Evolutionary conservation across 2,329 filamentous ascomycete species (phyloP), one percentile per base, ranked within the genome.

Genomic region (Fulvia fulva): DNA sequence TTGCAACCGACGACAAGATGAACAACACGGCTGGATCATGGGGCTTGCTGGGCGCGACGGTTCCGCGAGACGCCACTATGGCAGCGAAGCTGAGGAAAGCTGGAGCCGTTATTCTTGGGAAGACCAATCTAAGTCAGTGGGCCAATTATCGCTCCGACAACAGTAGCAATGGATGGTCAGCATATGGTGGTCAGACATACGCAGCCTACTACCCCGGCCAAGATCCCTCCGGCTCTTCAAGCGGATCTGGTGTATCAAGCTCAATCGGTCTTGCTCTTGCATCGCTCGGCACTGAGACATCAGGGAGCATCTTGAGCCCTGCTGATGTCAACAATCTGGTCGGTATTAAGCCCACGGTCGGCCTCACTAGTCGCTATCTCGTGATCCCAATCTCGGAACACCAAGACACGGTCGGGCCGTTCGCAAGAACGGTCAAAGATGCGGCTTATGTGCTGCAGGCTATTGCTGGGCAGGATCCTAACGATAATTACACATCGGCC

Each of bases 311-410:
- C 55, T 68, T 88, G 3, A 78, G 77, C 9, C 87, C 87, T 0
- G 74, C 74, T 19, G 67, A 78, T 23, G 64, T 73, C 5, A 87
- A 83, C 73, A 87, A 86, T 57, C 69, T 88, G 1, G 86, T 88
- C 0, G 87, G 84, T 1, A 85, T 90, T 69, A 87, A 86, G 68
- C 84, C 86, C 1, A 87, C 85, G 0, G 83, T 88, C 1, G 87
- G 86, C 0, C 75, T 88, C 2, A 87, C 82, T 0, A 85, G 82
- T 46, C 76, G 83, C 14, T 74, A 81, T 59, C 76, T 87, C 4
- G 86, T 89, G 1, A 82, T 90, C 11, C 87, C 88, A 0, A 83
- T 90, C 58, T 80, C 77, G 26, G 75, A 82, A 62, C 81, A 78
- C 56, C 80, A 82, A 64, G 81, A 84, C 61, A 82, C 81, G 1